Conservation (phyloP, 345 rosid genomes). For the Salix brachista region DNA sequence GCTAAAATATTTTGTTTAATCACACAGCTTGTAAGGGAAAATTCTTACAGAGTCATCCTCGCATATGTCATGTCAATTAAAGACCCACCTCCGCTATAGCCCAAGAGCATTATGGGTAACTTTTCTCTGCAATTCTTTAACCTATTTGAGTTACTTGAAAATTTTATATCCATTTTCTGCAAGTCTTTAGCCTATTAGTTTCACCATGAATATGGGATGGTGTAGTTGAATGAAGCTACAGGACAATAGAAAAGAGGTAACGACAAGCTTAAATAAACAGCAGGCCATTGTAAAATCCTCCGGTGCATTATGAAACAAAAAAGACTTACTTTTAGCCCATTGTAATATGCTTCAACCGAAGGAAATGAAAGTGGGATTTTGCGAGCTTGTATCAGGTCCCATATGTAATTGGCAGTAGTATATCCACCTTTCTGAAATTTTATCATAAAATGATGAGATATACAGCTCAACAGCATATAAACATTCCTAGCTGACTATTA, state of each 20-base stretch:
- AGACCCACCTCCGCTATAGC: neutral
- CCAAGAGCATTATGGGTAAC: too few species aligned
- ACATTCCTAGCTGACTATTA: neutral
- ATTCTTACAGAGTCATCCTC: neutral
- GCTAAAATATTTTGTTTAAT: neutral
- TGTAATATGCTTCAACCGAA: constrained; percentile 80
- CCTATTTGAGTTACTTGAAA: too few species aligned
- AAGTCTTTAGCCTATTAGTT: neutral
- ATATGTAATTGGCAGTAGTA: constrained; percentile 72
- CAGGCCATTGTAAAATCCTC: neutral
- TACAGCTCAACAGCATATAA: too few species aligned
- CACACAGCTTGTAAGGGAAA: neutral
- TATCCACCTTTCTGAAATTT: constrained; percentile 72
- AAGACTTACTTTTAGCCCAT: constrained; percentile 65
- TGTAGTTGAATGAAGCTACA: neutral
- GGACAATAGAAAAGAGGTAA: neutral
- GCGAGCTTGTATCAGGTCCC: constrained; percentile 90
- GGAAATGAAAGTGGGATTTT: constrained; percentile 35
- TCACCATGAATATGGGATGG: neutral
- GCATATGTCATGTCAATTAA: neutral
- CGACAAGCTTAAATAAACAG: neutral
- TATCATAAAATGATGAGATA: too few species aligned
- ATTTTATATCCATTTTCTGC: too few species aligned
- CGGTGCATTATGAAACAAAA: neutral
- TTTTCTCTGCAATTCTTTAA: too few species aligned